Percentiles rank a stretch among this genome's conserved stretches.
phyloP scores from a whole-genome alignment of 176 grass and related monocot genomes.

The Juncus inflexus region DNA sequence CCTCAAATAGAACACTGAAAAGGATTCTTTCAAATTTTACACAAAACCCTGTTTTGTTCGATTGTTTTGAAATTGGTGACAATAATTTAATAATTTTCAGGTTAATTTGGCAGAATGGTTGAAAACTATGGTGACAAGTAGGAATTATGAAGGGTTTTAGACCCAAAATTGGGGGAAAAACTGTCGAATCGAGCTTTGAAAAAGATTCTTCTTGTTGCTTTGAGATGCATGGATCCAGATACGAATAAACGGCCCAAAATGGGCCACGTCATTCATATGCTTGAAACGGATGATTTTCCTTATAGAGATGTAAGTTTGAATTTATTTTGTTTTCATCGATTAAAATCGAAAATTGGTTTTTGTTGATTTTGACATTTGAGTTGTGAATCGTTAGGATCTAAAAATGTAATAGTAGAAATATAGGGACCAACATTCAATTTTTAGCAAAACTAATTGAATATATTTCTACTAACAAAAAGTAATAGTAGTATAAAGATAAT shows the following conservation, averaged over 20 bases:
- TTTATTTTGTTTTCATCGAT: background rate
- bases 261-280: conserved; percentile 97
- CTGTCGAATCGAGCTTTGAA: conserved; percentile 73
- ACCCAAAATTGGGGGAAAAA: conserved; percentile 74
- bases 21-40: background rate
- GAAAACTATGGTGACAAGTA: conserved; percentile 76
- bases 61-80: background rate
- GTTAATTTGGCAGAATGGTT: conserved; percentile 94
- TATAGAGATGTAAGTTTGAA: conserved; percentile 68
- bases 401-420: too few species aligned
- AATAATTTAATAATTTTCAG: conserved; percentile 33
- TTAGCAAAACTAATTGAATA: too few species aligned
- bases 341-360: background rate
- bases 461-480: too few species aligned
- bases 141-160: conserved; percentile 70
- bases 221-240: conserved; percentile 91
- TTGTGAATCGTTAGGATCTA: too few species aligned
- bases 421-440: too few species aligned
- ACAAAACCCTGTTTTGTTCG: background rate
- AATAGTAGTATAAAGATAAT: too few species aligned
- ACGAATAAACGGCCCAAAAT: conserved; percentile 93
- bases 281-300: conserved; percentile 90
- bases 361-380: background rate
- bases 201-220: conserved; percentile 74
- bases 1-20: too few species aligned